Base-by-base conservation (phyloP, 2,329 filamentous ascomycete species). In the Spiromastix sp. region DNA sequence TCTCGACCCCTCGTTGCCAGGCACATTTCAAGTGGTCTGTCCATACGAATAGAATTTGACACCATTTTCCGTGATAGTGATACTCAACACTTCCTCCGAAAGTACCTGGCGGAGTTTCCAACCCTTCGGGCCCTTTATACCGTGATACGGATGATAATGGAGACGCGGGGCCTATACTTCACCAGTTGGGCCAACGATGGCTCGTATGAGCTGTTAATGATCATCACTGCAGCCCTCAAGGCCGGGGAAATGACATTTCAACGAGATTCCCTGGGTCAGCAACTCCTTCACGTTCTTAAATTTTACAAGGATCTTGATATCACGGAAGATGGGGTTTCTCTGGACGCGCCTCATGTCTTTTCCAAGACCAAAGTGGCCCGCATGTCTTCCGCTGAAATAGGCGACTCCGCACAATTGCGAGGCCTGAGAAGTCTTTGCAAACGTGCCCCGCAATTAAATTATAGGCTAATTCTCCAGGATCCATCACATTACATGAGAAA, bases 401-500 rank as follows among this genome's bases (percentile, higher is more conserved):
- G 42, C 2, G 27, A 40, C 5, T 46, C 52, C 11, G 21, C 7
- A 24, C 21, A 24, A n/a, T 37, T 57, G 6, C 54, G 55, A 32
- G 60, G 60, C 5, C 63, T 65, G 37, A 56, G 56, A 30, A 51
- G 54, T 11, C 60, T 66, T 16, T 50, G 56, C 9, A 54, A 48
- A 21, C 44, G 48, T 15, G 57, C 57, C 15, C 57, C 56, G 39
- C 48, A 45, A 25, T 45, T 60, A 51, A 42, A 57, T 38, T 12
- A 39, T 41, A 11, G 48, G 4, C 44, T 61, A 36, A 54, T 71
- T 32, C 56, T 79, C 10, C 72, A 76, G 51, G 74, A 79, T 45
- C 75, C 75, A 1, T 69, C 71, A 5, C 65, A 77, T 46, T 61
- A 64, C 13, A 60, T 61, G 46, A 76, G 75, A 48, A 70, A 79